Percentiles rank a stretch among this genome's conserved stretches.
These are phyloP conservation scores for Lasiosphaeria ovina DNA, from an alignment of 495 filamentous ascomycete genomes.

Conservation along the genomic window DNA sequence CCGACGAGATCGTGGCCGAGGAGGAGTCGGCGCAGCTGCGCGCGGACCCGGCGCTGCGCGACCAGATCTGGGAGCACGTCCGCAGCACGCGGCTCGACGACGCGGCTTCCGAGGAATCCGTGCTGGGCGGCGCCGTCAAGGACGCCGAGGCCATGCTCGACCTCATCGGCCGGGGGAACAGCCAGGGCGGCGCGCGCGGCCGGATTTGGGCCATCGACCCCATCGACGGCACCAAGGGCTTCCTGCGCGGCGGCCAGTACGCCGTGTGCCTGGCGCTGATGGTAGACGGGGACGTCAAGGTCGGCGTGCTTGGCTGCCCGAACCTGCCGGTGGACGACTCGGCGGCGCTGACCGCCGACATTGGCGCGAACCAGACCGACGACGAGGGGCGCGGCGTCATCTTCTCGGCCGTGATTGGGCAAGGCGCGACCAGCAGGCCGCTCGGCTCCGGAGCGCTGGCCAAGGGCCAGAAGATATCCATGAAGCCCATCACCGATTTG, in stretches of 20 bases:
- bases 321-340: conserved; percentile 85
- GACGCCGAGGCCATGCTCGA: conserved; percentile 76
- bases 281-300: conserved; percentile 90
- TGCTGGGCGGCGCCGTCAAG: conserved; percentile 69
- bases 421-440: conserved; percentile 75
- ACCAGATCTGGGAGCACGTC: conserved; percentile 81
- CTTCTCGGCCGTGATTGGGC: conserved; percentile 73
- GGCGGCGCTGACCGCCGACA: conserved; percentile 61
- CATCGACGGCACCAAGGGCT: conserved; percentile 96
- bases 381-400: conserved; percentile 72
- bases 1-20: conserved; percentile 89
- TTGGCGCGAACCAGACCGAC: conserved; percentile 66
- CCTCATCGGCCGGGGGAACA: conserved; percentile 80
- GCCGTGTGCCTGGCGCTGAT: conserved; percentile 91
- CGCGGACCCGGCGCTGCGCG: conserved; percentile 59
- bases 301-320: conserved; percentile 90
- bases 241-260: conserved; percentile 96
- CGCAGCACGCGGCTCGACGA: conserved; percentile 70
- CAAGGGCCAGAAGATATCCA: conserved; percentile 63
- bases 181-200: conserved; percentile 72
- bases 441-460: conserved; percentile 58
- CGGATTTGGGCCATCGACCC: conserved; percentile 97
- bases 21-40: conserved; percentile 83
- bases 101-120: conserved; percentile 48
- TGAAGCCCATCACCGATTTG: conserved; percentile 74